Percentiles rank a stretch among this genome's conserved stretches.
phyloP scores from a whole-genome alignment of 2,329 filamentous ascomycete species.

The Trichoderma oligosporum region DNA sequence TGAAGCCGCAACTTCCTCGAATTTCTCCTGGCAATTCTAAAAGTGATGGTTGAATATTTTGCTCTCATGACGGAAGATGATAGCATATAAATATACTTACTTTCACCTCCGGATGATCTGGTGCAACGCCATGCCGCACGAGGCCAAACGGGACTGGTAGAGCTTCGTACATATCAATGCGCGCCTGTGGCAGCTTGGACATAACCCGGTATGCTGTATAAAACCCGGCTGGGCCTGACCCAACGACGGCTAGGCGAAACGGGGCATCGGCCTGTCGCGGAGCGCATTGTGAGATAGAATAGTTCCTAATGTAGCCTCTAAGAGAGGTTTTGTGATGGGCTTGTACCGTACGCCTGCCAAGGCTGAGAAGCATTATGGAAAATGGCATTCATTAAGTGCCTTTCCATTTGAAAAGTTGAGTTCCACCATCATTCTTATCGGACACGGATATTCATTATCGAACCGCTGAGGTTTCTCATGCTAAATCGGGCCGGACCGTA shows the following conservation, averaged over 20 bases:
- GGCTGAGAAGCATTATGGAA: conserved; percentile 6
- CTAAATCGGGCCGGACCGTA: conserved; percentile 7
- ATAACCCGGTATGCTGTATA: conserved; percentile 87
- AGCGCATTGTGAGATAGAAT: not conserved
- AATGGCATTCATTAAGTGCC: not conserved
- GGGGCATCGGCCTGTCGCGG: conserved; percentile 39
- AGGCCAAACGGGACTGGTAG: conserved; percentile 90
- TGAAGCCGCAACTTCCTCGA: conserved; percentile 79
- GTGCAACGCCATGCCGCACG: conserved; percentile 92
- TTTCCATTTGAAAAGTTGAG: not conserved
- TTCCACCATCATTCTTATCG: not conserved
- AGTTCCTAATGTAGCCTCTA: not conserved
- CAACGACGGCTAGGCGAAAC: conserved; percentile 81
- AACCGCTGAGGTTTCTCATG: not conserved
- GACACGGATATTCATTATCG: not conserved
- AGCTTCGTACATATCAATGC: conserved; percentile 94
- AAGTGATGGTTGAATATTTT: not conserved
- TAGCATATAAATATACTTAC: conserved; percentile 40
- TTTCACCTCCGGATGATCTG: conserved; percentile 98
- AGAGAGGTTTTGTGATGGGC: not conserved
- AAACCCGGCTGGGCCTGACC: conserved; percentile 93
- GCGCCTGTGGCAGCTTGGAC: conserved; percentile 65
- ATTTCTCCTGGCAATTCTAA: conserved; percentile 88
- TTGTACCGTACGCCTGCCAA: not conserved
- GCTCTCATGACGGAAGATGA: not conserved